These are phyloP conservation scores for Coelastrella sp. DNA, from an alignment of 139 green algal species.

Conservation along the genomic window DNA sequence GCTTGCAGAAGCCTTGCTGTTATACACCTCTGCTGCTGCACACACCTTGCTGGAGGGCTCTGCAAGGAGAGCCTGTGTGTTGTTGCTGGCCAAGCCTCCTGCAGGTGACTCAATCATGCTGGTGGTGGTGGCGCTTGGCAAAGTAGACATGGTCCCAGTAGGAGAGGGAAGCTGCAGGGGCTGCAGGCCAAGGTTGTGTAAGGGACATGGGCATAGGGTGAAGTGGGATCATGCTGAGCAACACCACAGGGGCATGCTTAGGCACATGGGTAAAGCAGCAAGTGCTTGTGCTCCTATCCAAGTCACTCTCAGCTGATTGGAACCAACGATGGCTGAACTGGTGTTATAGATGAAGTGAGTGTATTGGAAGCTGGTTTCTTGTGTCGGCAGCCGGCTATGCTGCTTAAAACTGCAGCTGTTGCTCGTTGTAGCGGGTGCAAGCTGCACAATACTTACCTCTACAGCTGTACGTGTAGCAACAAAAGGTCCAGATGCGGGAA, in stretches of 20 bases:
- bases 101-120: conserved; percentile 22
- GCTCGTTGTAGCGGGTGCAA: not conserved
- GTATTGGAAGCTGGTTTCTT: too few relatives aligned
- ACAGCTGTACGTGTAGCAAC: conserved; percentile 20
- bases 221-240: too few relatives aligned
- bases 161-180: conserved; percentile 30
- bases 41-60: not conserved
- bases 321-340: too few relatives aligned
- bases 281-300: too few relatives aligned
- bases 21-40: not conserved
- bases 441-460: conserved; percentile 19
- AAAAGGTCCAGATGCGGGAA: not conserved
- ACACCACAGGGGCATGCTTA: too few relatives aligned
- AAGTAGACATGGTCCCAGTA: conserved; percentile 36
- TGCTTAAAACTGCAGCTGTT: not conserved
- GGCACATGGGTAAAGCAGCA: too few relatives aligned
- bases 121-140: conserved; percentile 34
- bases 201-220: too few relatives aligned
- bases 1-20: not conserved
- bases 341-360: too few relatives aligned
- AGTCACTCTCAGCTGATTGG: not conserved
- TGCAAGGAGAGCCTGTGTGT: not conserved
- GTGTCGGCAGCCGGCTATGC: too few relatives aligned
- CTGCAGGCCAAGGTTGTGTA: too few relatives aligned
- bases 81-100: not conserved